phyloP scores from a whole-genome alignment of 2,329 filamentous ascomycete species.

The Ophiostoma himal-ulmi region DNA sequence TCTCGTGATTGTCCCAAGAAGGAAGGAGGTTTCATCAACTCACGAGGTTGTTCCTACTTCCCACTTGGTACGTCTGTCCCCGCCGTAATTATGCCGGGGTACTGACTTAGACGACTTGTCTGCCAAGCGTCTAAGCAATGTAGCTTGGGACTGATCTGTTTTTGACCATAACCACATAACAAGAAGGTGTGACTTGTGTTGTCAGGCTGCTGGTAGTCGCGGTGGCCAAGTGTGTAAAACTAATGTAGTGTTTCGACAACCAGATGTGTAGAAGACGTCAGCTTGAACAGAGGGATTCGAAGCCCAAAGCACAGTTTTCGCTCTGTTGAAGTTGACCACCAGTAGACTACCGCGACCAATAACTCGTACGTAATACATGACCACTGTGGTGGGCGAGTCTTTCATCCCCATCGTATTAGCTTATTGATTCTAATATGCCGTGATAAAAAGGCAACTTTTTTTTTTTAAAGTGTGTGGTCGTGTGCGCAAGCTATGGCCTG shows the following conservation, averaged over 20 bases:
- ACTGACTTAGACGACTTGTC: background rate
- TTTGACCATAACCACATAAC: too few relatives aligned
- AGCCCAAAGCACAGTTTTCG: background rate
- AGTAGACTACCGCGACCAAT: background rate
- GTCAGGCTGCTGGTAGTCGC: too few relatives aligned
- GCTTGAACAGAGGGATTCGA: background rate
- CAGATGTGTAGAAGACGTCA: background rate
- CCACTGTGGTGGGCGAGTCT: background rate
- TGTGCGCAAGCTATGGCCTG: background rate
- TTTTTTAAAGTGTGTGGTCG: background rate
- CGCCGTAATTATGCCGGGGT: constrained; percentile 3
- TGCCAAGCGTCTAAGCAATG: background rate
- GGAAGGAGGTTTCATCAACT: constrained; percentile 8
- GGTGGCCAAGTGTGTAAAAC: too few relatives aligned
- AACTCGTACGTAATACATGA: background rate
- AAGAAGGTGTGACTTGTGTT: too few relatives aligned
- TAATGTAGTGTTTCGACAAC: too few relatives aligned
- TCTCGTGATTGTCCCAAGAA: background rate
- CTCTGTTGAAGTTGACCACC: background rate
- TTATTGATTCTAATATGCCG: background rate
- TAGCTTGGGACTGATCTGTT: too few relatives aligned
- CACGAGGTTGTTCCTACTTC: constrained; percentile 1
- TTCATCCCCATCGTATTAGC: background rate
- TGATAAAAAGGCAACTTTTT: background rate
- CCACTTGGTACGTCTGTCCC: background rate